These are phyloP conservation scores for Platismatia glauca DNA, from an alignment of 495 filamentous ascomycete genomes.

Conservation along the genomic window DNA sequence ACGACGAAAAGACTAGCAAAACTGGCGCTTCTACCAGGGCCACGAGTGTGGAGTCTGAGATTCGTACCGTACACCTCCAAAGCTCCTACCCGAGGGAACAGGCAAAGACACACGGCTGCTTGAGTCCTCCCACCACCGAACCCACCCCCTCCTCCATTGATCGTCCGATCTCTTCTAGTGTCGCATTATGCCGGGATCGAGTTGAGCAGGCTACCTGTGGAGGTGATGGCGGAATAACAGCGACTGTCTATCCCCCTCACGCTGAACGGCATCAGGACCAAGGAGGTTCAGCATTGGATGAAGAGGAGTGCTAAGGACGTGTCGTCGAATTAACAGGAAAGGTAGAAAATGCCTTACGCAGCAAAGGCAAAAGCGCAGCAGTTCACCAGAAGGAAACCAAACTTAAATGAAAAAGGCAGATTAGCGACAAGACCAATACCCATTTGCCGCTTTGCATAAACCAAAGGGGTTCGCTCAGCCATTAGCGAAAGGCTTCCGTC, in stretches of 20 bases:
- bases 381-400: slow-evolving; percentile 22
- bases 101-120: slow-evolving; percentile 11
- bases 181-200: background rate
- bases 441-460: too few species aligned
- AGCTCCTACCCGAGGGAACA: slow-evolving; percentile 12
- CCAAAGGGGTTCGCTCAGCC: too few species aligned
- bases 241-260: background rate
- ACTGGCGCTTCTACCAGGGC: slow-evolving; percentile 1
- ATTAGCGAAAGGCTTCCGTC: too few species aligned
- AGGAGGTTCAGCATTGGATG: background rate
- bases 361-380: slow-evolving; percentile 19
- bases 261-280: background rate
- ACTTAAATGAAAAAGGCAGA: slow-evolving; percentile 20
- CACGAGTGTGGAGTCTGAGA: slow-evolving; percentile 2
- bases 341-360: slow-evolving; percentile 12
- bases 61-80: slow-evolving; percentile 11
- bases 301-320: background rate
- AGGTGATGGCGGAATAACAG: slow-evolving; percentile 1
- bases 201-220: slow-evolving; percentile 3
- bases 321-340: background rate
- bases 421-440: too few species aligned
- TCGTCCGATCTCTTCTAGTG: background rate
- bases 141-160: background rate
- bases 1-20: slow-evolving; percentile 8
- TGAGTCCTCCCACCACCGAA: slow-evolving; percentile 1